Base-by-base conservation (phyloP, 352 stramenopile species). In the Pythium grandisporangium region DNA sequence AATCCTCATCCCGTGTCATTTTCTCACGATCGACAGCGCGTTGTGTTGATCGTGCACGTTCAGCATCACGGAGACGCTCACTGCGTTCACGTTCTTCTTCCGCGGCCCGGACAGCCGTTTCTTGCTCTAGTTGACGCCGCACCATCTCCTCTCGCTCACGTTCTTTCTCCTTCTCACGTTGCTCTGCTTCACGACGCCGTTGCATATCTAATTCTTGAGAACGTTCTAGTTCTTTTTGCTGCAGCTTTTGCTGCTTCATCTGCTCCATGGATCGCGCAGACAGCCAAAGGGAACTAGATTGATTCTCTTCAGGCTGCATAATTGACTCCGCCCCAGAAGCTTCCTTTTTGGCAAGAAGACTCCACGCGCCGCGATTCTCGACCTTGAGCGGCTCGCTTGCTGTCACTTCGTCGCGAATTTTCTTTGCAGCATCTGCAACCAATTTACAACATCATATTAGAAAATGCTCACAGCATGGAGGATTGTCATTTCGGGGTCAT, bases 221-320 rank as follows among this genome's bases (percentile, higher is more conserved):
- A 1, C 74, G 67, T 27, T 85, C 72, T 42, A 75, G 82, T 21
- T 93, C 79, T 55, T 93, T 85, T 34, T 85, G 76, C 43, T 89
- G 72, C 23, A 90, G 61, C 37, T 93, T 90, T 32, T 93, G 80
- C 43, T 91, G 75, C 47, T 93, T 93, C 37, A 84, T 76, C 41
- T 93, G 75, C 51, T 93, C 80, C 75, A 87, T 87, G 5, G 80
- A 87, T 3, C 77, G 72, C 7, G 77, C 80, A 30, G 72, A 88
- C 30, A 89, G 54, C 80, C 80, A 93, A 41, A 93, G 46, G 26
- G 80, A 93, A 35, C 75, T 91, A 8, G 75, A 73, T 26, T 81
- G 50, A 12, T 70, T 88, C 14, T 67, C 80, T 47, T 83, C 75
- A 4, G 75, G 71, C 17, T 69, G 58, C 27, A 74, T 43, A 20